Conservation (phyloP, 2,329 filamentous ascomycete genomes). For the Tolypocladium cylindrosporum region DNA sequence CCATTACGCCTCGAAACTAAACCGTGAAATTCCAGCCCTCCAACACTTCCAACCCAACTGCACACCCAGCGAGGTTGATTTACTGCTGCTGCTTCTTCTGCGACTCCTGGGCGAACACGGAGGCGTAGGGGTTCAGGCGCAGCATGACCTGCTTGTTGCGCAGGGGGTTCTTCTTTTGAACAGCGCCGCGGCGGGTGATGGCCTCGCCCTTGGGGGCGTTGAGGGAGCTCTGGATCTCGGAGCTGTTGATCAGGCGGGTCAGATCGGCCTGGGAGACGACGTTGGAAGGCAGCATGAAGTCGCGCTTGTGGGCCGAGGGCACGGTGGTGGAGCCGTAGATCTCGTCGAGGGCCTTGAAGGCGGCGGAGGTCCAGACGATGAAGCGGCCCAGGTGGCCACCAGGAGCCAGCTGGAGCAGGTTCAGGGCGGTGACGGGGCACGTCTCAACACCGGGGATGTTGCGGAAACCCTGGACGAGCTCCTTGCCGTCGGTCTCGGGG, state of each 20-base stretch:
- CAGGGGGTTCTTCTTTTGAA: constrained; percentile 99
- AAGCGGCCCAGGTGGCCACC: constrained; percentile 98
- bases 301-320: constrained; percentile 91
- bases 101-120: constrained; percentile 67
- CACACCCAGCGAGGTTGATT: constrained; percentile 27
- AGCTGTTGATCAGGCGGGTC: constrained; percentile 96
- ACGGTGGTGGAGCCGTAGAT: constrained; percentile 92
- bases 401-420: constrained; percentile 97
- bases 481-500: constrained; percentile 89
- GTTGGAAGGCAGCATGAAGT: constrained; percentile 94
- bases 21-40: constrained; percentile 18
- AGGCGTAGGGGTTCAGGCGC: constrained; percentile 96
- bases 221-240: constrained; percentile 94
- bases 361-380: constrained; percentile 96
- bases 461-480: constrained; percentile 89
- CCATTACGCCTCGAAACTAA: constrained; percentile 27
- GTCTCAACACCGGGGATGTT: constrained; percentile 99
- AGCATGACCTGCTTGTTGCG: constrained; percentile 98
- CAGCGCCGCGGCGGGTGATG: constrained; percentile 76
- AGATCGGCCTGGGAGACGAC: constrained; percentile 91
- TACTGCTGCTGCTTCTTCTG: constrained; percentile 33
- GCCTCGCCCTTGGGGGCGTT: constrained; percentile 83
- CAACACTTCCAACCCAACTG: constrained; percentile 19
- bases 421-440: constrained; percentile 82
- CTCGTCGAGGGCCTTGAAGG: constrained; percentile 92